Base-by-base conservation (phyloP, 2,329 filamentous ascomycete genomes). In the Pestalotiopsis sp. region DNA sequence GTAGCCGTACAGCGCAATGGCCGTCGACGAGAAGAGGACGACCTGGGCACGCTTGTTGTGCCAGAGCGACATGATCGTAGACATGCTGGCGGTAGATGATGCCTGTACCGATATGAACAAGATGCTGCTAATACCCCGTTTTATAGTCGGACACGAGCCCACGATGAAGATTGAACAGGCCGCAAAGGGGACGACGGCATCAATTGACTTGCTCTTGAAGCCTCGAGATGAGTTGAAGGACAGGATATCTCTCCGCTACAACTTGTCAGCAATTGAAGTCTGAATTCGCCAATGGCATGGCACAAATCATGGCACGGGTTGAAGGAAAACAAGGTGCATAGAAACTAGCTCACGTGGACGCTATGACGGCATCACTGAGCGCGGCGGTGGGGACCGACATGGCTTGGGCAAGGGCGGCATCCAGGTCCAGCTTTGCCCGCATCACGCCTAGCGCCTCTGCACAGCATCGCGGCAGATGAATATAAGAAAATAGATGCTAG, bases 21-120 rank as follows among this genome's bases (percentile, higher is more conserved):
- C 80, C 12, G 79, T 79, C 58, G 78, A 80, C 23, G 77, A 81
- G 72, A 82, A 82, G 7, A 78, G 65, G 17, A 81, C 75, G 60
- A 81, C 78, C 70, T 79, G 64, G 39, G 56, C 64, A 17, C 64
- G 41, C 56, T 66, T 66, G 52, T 66, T 60, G 31, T 60, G 31
- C 64, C 31, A 66, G 39, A 66, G 39, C 52, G 64, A 66, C 17
- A 56, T 45, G n/a, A 66, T 23, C 27, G 31, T 36, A 31, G 63
- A 49, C 49, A 58, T 66, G 13, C 14, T 64, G n/a, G 31, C 36
- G 39, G 17, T 17, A 45, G 39, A 6, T 45, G 39, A 13, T 45
- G 39, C 17, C 12, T 45, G 39, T 45, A 45, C 3, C 13, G 12
- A 12, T 23, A n/a, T n/a, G 45, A 9, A 9, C 11, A n/a, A 52